Evolutionary conservation across 2,329 filamentous ascomycete genomes (phyloP).

Genomic region (Coniella lustricola): DNA sequence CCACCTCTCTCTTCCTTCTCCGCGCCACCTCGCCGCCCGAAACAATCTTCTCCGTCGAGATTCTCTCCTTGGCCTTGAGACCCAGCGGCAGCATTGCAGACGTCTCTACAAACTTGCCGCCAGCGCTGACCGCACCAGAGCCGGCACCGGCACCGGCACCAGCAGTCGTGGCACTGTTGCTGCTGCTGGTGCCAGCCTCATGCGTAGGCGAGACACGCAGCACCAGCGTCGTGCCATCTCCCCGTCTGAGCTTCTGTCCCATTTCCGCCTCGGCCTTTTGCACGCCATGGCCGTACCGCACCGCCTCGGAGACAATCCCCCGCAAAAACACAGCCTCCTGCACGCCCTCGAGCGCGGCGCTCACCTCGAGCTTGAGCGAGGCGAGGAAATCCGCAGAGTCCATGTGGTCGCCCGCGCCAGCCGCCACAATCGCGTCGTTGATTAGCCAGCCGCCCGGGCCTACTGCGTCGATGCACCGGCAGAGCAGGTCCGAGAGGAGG

Average conservation of each 20-base stretch:
- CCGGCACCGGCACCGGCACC: not conserved
- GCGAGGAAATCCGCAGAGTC: conserved; percentile 58
- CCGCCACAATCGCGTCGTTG: conserved; percentile 46
- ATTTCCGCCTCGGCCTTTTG: conserved; percentile 17
- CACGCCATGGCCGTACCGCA: conserved; percentile 49
- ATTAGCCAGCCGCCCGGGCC: conserved; percentile 68
- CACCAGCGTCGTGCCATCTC: conserved; percentile 1
- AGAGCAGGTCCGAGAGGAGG: conserved; percentile 64
- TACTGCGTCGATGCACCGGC: conserved; percentile 68
- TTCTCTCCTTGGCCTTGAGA: conserved; percentile 50
- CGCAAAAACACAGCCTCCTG: conserved; percentile 61
- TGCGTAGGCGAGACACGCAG: conserved; percentile 12
- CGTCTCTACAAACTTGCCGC: conserved; percentile 30
- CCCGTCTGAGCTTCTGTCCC: conserved; percentile 15
- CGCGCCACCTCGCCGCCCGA: conserved; percentile 63
- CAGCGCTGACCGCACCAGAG: not conserved
- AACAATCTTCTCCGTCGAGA: conserved; percentile 52
- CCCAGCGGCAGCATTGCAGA: conserved; percentile 62
- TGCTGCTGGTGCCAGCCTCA: no score
- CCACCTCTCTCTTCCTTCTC: conserved; percentile 66
- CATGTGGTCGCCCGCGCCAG: conserved; percentile 35
- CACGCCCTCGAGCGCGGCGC: conserved; percentile 63
- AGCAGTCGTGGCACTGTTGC: no score
- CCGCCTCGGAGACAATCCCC: conserved; percentile 57
- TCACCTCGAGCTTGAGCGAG: conserved; percentile 60